Base-by-base conservation (phyloP, 176 grass and related monocot genomes). In the Phragmites australis region DNA sequence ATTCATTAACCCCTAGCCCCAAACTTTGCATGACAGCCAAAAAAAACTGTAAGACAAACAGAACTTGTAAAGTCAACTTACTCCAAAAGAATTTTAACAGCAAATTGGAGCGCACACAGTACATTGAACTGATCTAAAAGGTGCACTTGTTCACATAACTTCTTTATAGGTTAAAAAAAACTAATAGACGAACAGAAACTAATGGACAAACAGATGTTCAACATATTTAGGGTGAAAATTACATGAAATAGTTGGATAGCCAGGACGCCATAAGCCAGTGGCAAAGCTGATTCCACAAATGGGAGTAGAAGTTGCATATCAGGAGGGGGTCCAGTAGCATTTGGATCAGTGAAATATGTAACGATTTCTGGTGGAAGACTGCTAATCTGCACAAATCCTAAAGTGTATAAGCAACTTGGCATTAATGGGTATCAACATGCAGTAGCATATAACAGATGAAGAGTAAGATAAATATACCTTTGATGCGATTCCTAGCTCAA, bases 401-500 rank as follows among this genome's bases (percentile, higher is more conserved):
- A 67, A 54, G 37, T 46, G 81, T 68, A 42, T 80, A 75, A 93
- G 72, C 40, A 80, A 69, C 37, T 48, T 70, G 68, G 29, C 22
- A 75, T 43, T 67, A 34, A 68, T 72, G 14, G 54, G 45, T 66
- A 82, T 75, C 72, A 64, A 82, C 8, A 43, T 86, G 32, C 19
- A 53, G 65, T 51, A 81, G 70, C 27, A 88, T 70, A 85, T 65
- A 68, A 74, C n/a, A 61, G 13, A 43, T 45, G 32, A 87, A 61
- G 43, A 65, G 27, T 70, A 77, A 76, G 57, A 27, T 45, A 59
- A 76, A 59, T 49, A 68, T 89, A 94, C 93, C 88, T 99, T 94
- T 83, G 96, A 99, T 79, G 96, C 93, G 77, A 99, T 95, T 82
- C 96, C 96, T 60, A 99, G 72, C 63, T 99, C 96, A 58, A 99